Percentiles rank a stretch among this genome's conserved stretches.
These are phyloP conservation scores for Ganoderma lucidum DNA, from an alignment of 1,284 basidiomycete genomes.

Conservation along the genomic window DNA sequence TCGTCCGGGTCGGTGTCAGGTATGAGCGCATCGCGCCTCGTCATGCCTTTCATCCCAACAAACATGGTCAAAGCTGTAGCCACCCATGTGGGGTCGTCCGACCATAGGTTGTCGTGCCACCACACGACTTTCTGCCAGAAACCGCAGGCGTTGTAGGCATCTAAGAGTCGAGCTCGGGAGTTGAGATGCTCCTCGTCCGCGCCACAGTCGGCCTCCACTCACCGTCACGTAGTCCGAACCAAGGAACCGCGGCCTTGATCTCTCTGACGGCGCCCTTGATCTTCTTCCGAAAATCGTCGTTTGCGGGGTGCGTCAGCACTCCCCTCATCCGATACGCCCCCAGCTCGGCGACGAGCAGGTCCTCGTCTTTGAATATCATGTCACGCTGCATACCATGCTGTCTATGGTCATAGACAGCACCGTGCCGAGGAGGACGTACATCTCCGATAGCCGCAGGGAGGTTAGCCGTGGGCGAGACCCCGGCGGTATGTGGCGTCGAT, in stretches of 20 bases:
- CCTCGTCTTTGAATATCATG: constrained; percentile 1
- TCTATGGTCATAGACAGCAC: not conserved
- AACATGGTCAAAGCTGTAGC: not conserved
- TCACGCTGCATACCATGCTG: not conserved
- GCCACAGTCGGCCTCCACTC: not conserved
- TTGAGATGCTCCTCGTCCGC: not conserved
- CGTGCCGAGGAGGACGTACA: not conserved
- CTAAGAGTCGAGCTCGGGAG: not conserved
- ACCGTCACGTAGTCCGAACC: not conserved
- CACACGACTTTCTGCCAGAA: constrained; percentile 11
- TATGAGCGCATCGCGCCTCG: not conserved
- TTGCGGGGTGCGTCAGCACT: not conserved
- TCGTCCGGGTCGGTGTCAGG: constrained; percentile 3
- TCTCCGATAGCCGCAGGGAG: constrained; percentile 9
- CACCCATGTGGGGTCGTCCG: constrained; percentile 6
- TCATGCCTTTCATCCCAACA: not conserved
- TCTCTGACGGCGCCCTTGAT: not conserved
- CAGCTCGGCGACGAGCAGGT: not conserved
- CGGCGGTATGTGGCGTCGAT: constrained; percentile 7
- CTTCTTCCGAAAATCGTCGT: not conserved
- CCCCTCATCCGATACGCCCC: not conserved
- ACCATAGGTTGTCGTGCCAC: constrained; percentile 24
- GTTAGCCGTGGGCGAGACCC: not conserved
- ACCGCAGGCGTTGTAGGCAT: constrained; percentile 2
- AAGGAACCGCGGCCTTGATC: not conserved